Conservation (phyloP, 768 basidiomycete species). For the Boletellus emodensis region DNA sequence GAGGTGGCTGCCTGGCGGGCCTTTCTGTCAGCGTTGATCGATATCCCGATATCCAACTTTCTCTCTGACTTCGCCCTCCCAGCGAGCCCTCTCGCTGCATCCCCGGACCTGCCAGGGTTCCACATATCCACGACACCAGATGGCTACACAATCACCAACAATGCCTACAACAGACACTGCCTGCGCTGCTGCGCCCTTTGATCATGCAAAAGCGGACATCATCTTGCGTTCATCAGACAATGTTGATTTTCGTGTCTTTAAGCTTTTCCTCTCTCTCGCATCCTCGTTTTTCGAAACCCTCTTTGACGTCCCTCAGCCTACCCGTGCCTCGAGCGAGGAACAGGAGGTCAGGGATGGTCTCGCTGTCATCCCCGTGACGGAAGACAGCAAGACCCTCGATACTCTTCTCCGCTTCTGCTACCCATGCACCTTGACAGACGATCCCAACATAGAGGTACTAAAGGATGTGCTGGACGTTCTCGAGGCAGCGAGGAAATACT, state of each 20-base stretch:
- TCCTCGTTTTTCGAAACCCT: constrained; percentile 34
- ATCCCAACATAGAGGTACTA: constrained; percentile 14
- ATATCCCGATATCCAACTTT: too few species aligned
- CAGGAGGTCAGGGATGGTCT: constrained; percentile 9
- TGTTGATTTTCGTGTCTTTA: constrained; percentile 26
- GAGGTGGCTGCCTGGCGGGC: too few species aligned
- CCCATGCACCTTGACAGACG: constrained; percentile 18
- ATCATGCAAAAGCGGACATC: constrained; percentile 22
- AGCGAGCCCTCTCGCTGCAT: too few species aligned
- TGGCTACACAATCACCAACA: too few species aligned
- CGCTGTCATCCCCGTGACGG: constrained; percentile 18
- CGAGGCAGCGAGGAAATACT: constrained; percentile 14
- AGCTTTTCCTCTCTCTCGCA: constrained; percentile 15
- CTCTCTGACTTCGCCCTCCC: too few species aligned
- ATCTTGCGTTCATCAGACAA: constrained; percentile 27
- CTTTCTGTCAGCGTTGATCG: too few species aligned
- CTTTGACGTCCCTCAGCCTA: constrained; percentile 26
- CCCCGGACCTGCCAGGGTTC: too few species aligned
- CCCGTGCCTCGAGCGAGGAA: too few species aligned
- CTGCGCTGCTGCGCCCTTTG: constrained; percentile 9
- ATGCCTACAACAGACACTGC: too few species aligned
- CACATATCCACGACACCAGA: too few species aligned
- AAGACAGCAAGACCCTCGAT: constrained; percentile 22
- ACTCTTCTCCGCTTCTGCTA: constrained; percentile 28
- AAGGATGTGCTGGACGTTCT: constrained; percentile 9